These are phyloP conservation scores for Amphicarpaea edgeworthii DNA, from an alignment of 306 rosid species.

Conservation along the genomic window DNA sequence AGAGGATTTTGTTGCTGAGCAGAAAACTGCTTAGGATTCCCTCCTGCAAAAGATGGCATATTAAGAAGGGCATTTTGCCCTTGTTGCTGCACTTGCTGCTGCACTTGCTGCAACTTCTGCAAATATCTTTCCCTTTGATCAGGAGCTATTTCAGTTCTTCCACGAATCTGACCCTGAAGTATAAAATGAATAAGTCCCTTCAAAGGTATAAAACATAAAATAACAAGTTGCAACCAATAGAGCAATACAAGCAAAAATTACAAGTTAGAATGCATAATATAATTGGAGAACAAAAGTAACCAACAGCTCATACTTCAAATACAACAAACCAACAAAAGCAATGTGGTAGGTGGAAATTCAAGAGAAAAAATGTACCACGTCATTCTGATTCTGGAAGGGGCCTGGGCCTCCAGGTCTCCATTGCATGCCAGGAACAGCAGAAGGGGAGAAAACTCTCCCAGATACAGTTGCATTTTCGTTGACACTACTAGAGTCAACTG, in stretches of 20 bases:
- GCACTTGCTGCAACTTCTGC: slow-evolving; percentile 66
- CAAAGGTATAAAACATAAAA: slow-evolving; percentile 28
- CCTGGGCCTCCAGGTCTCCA: slow-evolving; percentile 88
- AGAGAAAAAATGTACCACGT: slow-evolving; percentile 53
- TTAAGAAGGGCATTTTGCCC: slow-evolving; percentile 66
- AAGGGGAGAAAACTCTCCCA: slow-evolving; percentile 79
- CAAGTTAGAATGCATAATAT: background rate
- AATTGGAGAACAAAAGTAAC: background rate
- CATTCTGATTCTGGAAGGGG: slow-evolving; percentile 74
- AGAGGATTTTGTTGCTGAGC: slow-evolving; percentile 77
- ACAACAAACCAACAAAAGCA: background rate
- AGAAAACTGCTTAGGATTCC: slow-evolving; percentile 76
- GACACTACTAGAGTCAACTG: slow-evolving; percentile 60
- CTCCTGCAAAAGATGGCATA: slow-evolving; percentile 68
- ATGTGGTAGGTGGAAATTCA: background rate
- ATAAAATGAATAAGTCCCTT: slow-evolving; percentile 36
- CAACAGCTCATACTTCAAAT: background rate
- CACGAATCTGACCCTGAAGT: slow-evolving; percentile 70
- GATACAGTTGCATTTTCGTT: slow-evolving; percentile 67
- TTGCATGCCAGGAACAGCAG: slow-evolving; percentile 73
- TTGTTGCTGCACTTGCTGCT: slow-evolving; percentile 86
- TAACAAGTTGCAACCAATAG: background rate
- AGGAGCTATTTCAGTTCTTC: slow-evolving; percentile 85
- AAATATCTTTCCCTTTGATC: slow-evolving; percentile 86
- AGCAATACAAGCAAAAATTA: background rate